Percentiles rank a stretch among this genome's conserved stretches.
These are phyloP conservation scores for Emmonsiellopsis sp. DNA, from an alignment of 2,329 filamentous ascomycete species.

Conservation along the genomic window DNA sequence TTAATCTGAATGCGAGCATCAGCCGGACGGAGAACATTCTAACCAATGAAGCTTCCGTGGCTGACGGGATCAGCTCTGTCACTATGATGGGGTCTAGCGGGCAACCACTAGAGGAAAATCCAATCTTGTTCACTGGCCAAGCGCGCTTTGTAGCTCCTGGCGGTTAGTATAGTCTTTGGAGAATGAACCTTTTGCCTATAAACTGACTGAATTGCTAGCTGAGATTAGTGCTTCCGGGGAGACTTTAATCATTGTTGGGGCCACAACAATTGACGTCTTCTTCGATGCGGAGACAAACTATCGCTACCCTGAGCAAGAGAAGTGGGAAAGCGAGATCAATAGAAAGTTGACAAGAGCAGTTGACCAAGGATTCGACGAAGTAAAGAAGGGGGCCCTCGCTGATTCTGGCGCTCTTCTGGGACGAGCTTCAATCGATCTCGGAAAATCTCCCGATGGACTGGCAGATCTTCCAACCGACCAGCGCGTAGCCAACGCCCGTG, in stretches of 20 bases:
- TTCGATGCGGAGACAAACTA: too few relatives aligned
- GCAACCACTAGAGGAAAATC: neutral
- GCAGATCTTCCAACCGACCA: slow-evolving; percentile 15
- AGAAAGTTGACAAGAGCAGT: too few relatives aligned
- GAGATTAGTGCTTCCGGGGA: too few relatives aligned
- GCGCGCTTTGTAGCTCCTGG: neutral
- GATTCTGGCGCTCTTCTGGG: neutral
- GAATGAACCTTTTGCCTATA: too few relatives aligned
- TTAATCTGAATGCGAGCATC: slow-evolving; percentile 17
- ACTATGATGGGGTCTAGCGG: slow-evolving; percentile 12
- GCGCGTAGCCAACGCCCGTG: slow-evolving; percentile 15
- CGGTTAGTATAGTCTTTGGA: too few relatives aligned
- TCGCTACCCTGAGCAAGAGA: too few relatives aligned
- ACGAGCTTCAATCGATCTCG: slow-evolving; percentile 15
- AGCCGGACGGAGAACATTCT: slow-evolving; percentile 20
- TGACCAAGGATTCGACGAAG: too few relatives aligned
- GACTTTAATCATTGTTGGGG: too few relatives aligned
- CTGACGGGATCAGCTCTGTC: slow-evolving; percentile 17
- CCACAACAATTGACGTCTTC: too few relatives aligned
- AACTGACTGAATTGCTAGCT: too few relatives aligned
- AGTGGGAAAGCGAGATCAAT: too few relatives aligned
- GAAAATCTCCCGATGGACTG: slow-evolving; percentile 8
- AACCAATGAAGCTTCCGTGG: slow-evolving; percentile 28
- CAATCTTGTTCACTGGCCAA: neutral
- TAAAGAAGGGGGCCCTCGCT: too few relatives aligned